Evolutionary conservation across 805 yeast species (phyloP).

Genomic region (Candida nitratophila): DNA sequence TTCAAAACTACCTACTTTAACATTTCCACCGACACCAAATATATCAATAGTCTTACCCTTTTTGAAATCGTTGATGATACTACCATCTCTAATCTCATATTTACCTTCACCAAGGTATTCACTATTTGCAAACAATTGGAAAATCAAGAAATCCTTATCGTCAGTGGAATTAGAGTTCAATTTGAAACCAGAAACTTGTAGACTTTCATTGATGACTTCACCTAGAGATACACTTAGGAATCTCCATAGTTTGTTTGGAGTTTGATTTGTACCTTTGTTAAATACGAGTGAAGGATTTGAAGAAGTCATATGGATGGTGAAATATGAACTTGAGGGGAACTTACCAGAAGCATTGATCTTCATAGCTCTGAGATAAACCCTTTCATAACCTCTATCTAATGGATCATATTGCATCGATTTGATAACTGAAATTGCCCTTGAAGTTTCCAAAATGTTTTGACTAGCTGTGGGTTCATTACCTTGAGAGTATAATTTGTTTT

Average conservation of each 20-base stretch:
- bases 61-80: constrained; percentile 27
- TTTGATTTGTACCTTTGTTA: constrained; percentile 63
- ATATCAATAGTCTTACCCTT: constrained; percentile 39
- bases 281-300: constrained; percentile 47
- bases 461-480: constrained; percentile 4
- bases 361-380: constrained; percentile 54
- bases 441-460: constrained; percentile 12
- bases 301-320: constrained; percentile 49
- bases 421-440: constrained; percentile 56
- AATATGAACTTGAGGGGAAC: constrained; percentile 28
- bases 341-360: constrained; percentile 27
- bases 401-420: constrained; percentile 62
- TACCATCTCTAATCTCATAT: constrained; percentile 29
- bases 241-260: constrained; percentile 48
- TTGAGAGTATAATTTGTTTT: constrained; percentile 29
- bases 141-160: constrained; percentile 46
- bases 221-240: constrained; percentile 67
- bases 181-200: constrained; percentile 55
- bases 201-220: constrained; percentile 66
- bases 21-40: constrained; percentile 26
- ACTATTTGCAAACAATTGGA: constrained; percentile 59
- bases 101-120: constrained; percentile 52
- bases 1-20: constrained; percentile 37
- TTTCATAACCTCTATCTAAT: constrained; percentile 49
- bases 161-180: constrained; percentile 30